Evolutionary conservation across 1,139 yeast species (phyloP).

Genomic region (Blastobotrys illinoisensis): DNA sequence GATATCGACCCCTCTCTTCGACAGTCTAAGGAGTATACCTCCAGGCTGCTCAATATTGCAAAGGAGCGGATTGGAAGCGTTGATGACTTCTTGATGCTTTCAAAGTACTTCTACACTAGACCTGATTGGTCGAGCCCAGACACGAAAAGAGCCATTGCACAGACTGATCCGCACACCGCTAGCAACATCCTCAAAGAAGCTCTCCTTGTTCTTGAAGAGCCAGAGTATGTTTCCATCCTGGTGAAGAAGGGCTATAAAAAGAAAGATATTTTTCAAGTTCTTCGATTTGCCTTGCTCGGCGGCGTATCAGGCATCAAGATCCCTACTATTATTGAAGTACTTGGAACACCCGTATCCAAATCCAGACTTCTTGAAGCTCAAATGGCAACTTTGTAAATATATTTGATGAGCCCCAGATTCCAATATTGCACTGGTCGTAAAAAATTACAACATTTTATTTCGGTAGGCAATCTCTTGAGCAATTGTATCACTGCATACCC

Average conservation of each 20-base stretch:
- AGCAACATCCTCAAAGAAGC: neutral
- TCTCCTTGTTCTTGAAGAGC: neutral
- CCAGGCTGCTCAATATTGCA: slow-evolving; percentile 15
- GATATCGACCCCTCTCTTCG: slow-evolving; percentile 15
- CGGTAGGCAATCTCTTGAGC: too few relatives aligned
- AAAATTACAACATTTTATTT: too few relatives aligned
- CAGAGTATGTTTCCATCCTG: slow-evolving; percentile 1
- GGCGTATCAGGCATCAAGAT: slow-evolving; percentile 50
- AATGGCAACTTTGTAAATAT: neutral
- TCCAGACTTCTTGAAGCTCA: neutral
- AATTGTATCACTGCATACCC: neutral
- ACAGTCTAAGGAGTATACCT: slow-evolving; percentile 17
- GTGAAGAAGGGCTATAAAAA: slow-evolving; percentile 13
- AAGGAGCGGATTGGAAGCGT: slow-evolving; percentile 19
- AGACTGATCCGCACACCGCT: neutral
- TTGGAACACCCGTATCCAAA: neutral
- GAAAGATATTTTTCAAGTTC: slow-evolving; percentile 47
- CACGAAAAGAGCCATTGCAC: neutral
- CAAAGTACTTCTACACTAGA: slow-evolving; percentile 18
- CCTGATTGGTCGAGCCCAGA: slow-evolving; percentile 15
- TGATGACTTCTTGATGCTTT: slow-evolving; percentile 17
- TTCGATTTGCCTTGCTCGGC: slow-evolving; percentile 72
- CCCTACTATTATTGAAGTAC: slow-evolving; percentile 7
- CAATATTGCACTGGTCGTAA: neutral
- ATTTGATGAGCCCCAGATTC: neutral